Percentiles rank a stretch among this genome's conserved stretches.
Evolutionary conservation across 371 early-diverging fungal genomes (phyloP).

Genomic region (Mortierella sp.): DNA sequence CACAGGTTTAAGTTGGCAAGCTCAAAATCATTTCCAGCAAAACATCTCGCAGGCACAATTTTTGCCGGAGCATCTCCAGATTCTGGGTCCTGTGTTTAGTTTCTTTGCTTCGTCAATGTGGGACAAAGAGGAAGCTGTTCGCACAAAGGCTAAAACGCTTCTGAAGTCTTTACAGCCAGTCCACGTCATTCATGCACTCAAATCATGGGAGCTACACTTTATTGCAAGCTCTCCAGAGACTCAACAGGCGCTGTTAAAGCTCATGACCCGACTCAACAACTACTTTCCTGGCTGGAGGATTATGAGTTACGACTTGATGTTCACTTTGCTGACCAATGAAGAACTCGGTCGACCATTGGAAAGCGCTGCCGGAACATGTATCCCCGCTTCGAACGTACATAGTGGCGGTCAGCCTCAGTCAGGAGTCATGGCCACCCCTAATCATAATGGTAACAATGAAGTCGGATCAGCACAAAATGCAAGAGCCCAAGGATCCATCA

Average conservation of each 20-base stretch:
- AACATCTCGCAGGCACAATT: conserved; percentile 17
- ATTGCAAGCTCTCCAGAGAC: conserved; percentile 30
- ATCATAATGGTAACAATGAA: neutral
- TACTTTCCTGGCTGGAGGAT: conserved; percentile 54
- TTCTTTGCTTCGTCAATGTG: conserved; percentile 54
- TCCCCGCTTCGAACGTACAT: neutral
- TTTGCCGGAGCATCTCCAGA: conserved; percentile 33
- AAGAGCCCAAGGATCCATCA: neutral
- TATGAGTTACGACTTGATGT: conserved; percentile 47
- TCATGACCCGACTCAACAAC: conserved; percentile 51
- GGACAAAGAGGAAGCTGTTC: conserved; percentile 54
- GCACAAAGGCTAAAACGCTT: conserved; percentile 47
- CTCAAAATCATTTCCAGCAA: neutral
- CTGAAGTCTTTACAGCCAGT: conserved; percentile 48
- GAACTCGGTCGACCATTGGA: conserved; percentile 21
- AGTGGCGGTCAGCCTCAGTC: neutral
- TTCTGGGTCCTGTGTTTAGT: conserved; percentile 48
- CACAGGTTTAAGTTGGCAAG: conserved; percentile 15
- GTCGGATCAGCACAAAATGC: neutral
- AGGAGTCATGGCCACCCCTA: too few relatives aligned
- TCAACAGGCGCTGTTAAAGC: conserved; percentile 32
- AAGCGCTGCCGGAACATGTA: neutral
- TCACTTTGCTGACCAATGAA: conserved; percentile 37
- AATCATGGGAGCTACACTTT: conserved; percentile 54
- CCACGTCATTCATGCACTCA: conserved; percentile 45